phyloP scores from a whole-genome alignment of 345 rosid species.

The Syzygium oleosum region DNA sequence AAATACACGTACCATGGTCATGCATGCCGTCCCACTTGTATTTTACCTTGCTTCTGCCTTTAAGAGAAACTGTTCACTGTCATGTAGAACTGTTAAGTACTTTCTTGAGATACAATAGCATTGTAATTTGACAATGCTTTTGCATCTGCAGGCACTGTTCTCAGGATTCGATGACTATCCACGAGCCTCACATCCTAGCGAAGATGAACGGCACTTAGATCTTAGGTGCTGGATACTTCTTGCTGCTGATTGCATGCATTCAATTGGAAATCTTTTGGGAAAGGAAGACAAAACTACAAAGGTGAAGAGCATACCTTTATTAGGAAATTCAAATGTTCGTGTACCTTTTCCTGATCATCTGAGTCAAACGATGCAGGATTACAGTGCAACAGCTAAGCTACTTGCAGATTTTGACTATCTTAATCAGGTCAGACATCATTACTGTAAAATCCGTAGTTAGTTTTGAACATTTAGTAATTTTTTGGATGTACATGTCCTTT shows the following conservation, averaged over 20 bases:
- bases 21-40: neutral
- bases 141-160: constrained; percentile 44
- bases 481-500: neutral
- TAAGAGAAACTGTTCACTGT: neutral
- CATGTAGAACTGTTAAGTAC: neutral
- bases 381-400: constrained; percentile 41
- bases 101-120: neutral
- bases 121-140: constrained; percentile 8
- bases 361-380: constrained; percentile 41
- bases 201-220: constrained; percentile 84
- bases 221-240: constrained; percentile 98
- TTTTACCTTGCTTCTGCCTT: neutral
- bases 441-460: neutral
- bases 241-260: constrained; percentile 79
- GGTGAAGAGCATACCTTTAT: constrained; percentile 20
- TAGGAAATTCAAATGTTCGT: neutral
- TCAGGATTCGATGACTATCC: constrained; percentile 96
- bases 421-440: constrained; percentile 49
- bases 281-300: constrained; percentile 18
- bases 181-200: constrained; percentile 89
- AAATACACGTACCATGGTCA: neutral
- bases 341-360: neutral
- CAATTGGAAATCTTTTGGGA: constrained; percentile 44
- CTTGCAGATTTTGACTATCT: constrained; percentile 73
- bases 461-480: neutral